These are phyloP conservation scores for Epithemia pelagica DNA, from an alignment of 108 stramenopile genomes.

Conservation along the genomic window DNA sequence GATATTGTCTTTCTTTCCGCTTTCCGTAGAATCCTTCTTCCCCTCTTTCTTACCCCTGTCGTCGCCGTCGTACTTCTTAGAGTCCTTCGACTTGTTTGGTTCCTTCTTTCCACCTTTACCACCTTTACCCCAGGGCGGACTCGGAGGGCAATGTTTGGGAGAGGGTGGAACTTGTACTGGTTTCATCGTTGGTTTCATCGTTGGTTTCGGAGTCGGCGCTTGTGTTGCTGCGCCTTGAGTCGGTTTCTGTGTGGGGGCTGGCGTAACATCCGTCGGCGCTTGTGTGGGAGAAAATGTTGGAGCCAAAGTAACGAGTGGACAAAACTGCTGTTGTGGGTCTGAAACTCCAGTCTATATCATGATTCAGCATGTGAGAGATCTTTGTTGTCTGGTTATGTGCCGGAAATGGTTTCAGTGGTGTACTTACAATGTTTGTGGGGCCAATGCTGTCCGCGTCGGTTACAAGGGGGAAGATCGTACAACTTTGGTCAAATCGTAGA, in stretches of 20 bases:
- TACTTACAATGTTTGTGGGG: constrained; percentile 15
- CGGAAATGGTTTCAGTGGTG: too few species aligned
- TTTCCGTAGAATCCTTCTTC: too few species aligned
- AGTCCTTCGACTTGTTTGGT: too few species aligned
- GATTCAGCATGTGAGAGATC: too few species aligned
- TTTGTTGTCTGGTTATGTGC: too few species aligned
- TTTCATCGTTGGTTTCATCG: neutral
- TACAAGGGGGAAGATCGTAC: constrained; percentile 11
- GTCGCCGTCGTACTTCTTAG: too few species aligned
- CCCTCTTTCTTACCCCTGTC: too few species aligned
- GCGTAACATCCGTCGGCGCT: neutral
- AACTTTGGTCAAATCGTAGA: constrained; percentile 4
- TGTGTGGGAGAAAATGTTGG: neutral
- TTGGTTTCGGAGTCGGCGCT: neutral
- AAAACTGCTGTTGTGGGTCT: neutral
- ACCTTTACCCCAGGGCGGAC: too few species aligned
- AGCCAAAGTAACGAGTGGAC: neutral
- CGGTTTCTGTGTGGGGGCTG: neutral
- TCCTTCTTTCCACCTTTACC: too few species aligned
- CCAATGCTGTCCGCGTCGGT: neutral
- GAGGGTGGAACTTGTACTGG: neutral
- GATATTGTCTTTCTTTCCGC: too few species aligned
- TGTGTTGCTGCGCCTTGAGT: neutral
- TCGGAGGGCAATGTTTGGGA: too few species aligned
- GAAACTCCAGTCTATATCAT: neutral